Base-by-base conservation (phyloP, 768 basidiomycete genomes). In the Russula compacta region DNA sequence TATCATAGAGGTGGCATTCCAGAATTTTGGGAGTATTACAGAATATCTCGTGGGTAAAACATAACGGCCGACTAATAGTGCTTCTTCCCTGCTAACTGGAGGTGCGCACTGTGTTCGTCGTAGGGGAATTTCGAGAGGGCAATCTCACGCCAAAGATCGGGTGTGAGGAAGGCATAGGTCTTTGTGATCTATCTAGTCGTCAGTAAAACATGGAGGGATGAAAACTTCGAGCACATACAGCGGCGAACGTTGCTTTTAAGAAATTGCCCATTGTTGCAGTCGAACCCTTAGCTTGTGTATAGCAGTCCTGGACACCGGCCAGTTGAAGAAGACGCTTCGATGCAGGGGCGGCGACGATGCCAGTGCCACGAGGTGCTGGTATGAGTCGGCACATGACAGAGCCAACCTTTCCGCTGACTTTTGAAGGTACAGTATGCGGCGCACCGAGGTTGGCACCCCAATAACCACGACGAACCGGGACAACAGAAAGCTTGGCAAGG, bases 371-470 rank as follows among this genome's bases (percentile, higher is more conserved):
- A 59, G 95, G 94, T 47, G 95, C 97, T 69, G 97, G 95, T 71
- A 99, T 95, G 70, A 99, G 84, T 71, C 95, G 91, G 78, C 94
- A 97, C 92, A 93, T 97, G 77, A 99, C 97, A 64, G 95, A 98
- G 65, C 95, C 97, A 69, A 92, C 89, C 82, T 98, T 98, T 66
- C 97, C 97, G 76, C 87, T 87, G 72, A 98, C 95, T 79, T 99
- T 99, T 72, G 90, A 92, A 48, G 97, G 97, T 59, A 99, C 95
- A 63, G 97, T 99, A 81, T 99, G 97, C 59, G 97, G 97, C 72
- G 95, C 92, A 78, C 93, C 94, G 70, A 99, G 95, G 71, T 92
- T 90, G 70, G 93, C 91, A 80, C 97, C 97, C 97, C 97, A 99
- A 84, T 99, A 99, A 69, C 97, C 97, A 78, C 97, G 82, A 70